phyloP scores from a whole-genome alignment of 2,329 filamentous ascomycete species.

The Penicillium glabrum region DNA sequence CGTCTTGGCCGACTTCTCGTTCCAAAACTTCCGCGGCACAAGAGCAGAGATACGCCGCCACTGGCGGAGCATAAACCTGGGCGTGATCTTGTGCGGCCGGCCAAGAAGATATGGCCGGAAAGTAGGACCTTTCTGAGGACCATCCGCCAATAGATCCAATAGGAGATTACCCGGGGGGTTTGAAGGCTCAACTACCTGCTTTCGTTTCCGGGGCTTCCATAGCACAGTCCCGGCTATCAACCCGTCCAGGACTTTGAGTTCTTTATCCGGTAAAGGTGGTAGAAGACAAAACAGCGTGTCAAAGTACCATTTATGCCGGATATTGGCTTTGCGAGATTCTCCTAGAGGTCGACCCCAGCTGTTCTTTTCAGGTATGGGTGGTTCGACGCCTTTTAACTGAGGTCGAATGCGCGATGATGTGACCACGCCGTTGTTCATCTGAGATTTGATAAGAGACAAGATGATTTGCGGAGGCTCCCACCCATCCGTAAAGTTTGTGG shows the following conservation, averaged over 20 bases:
- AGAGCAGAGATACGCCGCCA: slow-evolving; percentile 39
- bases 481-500: slow-evolving; percentile 23
- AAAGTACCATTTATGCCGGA: slow-evolving; percentile 40
- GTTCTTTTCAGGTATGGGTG: slow-evolving; percentile 35
- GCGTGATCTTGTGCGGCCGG: slow-evolving; percentile 41
- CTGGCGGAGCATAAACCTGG: slow-evolving; percentile 38
- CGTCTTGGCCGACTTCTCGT: slow-evolving; percentile 5
- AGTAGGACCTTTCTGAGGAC: slow-evolving; percentile 37
- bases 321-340: slow-evolving; percentile 32
- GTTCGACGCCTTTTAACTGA: slow-evolving; percentile 25
- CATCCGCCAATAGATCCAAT: slow-evolving; percentile 33
- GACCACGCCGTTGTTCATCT: slow-evolving; percentile 30
- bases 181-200: slow-evolving; percentile 11
- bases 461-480: slow-evolving; percentile 38
- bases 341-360: slow-evolving; percentile 37
- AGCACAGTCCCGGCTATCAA: background rate
- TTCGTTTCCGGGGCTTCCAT: slow-evolving; percentile 19
- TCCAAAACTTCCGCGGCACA: slow-evolving; percentile 31
- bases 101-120: slow-evolving; percentile 34
- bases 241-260: slow-evolving; percentile 21
- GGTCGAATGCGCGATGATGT: slow-evolving; percentile 23
- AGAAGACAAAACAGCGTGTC: slow-evolving; percentile 30
- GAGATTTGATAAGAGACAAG: slow-evolving; percentile 34
- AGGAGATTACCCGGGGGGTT: slow-evolving; percentile 13
- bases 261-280: slow-evolving; percentile 40